A percentile compares a stretch with the other conserved stretches of the same genome.
Conservation (phyloP, 345 rosid genomes). For the Capsella bursapastoris region DNA sequence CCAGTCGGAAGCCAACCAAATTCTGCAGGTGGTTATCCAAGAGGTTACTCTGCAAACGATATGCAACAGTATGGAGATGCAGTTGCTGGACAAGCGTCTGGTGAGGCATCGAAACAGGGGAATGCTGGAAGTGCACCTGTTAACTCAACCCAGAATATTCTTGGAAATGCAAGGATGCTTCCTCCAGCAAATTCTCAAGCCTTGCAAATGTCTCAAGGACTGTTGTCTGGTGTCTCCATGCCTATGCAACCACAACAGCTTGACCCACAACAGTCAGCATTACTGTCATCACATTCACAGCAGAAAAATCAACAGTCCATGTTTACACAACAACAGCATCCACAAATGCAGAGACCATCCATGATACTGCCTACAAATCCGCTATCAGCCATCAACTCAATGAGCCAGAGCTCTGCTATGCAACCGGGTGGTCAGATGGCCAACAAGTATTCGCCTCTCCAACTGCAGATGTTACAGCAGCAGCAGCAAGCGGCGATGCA, state of each 20-base stretch:
- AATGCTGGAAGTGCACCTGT: slow-evolving; percentile 54
- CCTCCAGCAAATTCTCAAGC: slow-evolving; percentile 77
- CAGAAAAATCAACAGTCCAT: slow-evolving; percentile 60
- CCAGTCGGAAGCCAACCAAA: slow-evolving; percentile 58
- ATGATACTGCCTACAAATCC: slow-evolving; percentile 67
- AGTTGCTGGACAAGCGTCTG: slow-evolving; percentile 56
- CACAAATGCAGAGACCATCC: slow-evolving; percentile 71
- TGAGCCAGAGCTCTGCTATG: slow-evolving; percentile 71
- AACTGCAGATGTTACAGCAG: slow-evolving; percentile 72
- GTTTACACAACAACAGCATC: slow-evolving; percentile 69
- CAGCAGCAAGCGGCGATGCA: slow-evolving; percentile 62
- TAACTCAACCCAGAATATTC: slow-evolving; percentile 54
- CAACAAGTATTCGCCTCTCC: slow-evolving; percentile 65
- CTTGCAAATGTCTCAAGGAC: slow-evolving; percentile 77
- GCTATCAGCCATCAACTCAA: slow-evolving; percentile 62
- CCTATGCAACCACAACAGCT: slow-evolving; percentile 66
- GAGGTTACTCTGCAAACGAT: slow-evolving; percentile 61
- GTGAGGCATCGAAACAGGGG: slow-evolving; percentile 59
- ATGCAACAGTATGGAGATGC: slow-evolving; percentile 66
- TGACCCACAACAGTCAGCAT: slow-evolving; percentile 62
- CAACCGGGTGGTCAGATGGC: slow-evolving; percentile 78
- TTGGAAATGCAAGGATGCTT: slow-evolving; percentile 67
- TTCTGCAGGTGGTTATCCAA: slow-evolving; percentile 52
- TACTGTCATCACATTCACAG: slow-evolving; percentile 52
- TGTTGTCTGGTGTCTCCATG: slow-evolving; percentile 64